phyloP scores from a whole-genome alignment of 2,329 filamentous ascomycete genomes.

The Colletotrichum sp. region DNA sequence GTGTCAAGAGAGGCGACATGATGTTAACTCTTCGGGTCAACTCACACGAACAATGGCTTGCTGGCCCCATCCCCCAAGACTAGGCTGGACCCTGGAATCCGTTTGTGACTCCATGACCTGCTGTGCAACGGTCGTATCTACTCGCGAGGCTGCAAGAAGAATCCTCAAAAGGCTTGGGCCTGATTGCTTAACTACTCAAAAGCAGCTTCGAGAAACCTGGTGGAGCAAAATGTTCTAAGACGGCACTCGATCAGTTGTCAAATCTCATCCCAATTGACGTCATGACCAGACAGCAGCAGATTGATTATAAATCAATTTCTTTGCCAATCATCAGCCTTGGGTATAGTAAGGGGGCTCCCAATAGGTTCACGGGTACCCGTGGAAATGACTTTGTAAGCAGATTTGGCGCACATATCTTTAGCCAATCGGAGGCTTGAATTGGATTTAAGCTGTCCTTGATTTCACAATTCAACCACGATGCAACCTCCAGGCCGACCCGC shows the following conservation, averaged over 20 bases:
- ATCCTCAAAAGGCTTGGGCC: not conserved
- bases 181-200: not conserved
- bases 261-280: not conserved
- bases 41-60: not conserved
- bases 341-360: not conserved
- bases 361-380: not conserved
- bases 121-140: not conserved
- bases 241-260: not conserved
- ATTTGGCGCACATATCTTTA: not conserved
- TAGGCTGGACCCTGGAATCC: too few relatives aligned
- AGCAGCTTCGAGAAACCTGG: not conserved
- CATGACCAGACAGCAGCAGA: not conserved
- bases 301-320: not conserved
- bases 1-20: not conserved
- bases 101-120: not conserved
- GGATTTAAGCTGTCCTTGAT: conserved; percentile 13
- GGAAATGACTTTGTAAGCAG: not conserved
- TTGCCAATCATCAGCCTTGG: too few relatives aligned
- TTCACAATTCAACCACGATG: not conserved
- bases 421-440: conserved; percentile 10
- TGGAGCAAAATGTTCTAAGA: not conserved
- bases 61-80: not conserved
- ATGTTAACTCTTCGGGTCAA: not conserved
- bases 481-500: not conserved
- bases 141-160: not conserved